Percentiles rank a stretch among this genome's conserved stretches.
Evolutionary conservation across 2,329 filamentous ascomycete genomes (phyloP).

Genomic region (Trichoderma sp.): DNA sequence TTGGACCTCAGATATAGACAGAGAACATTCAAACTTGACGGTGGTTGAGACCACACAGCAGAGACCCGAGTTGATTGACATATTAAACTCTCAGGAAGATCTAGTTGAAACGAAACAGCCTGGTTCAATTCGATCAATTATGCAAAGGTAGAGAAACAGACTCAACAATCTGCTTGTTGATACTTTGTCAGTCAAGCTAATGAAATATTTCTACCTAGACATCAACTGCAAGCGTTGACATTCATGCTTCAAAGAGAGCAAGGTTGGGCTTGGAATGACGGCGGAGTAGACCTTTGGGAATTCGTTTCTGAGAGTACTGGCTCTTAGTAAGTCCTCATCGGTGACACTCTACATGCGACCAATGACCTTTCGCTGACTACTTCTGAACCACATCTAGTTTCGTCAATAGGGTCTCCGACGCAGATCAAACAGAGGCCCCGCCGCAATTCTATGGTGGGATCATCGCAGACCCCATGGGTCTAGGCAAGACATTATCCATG

Average conservation of each 20-base stretch:
- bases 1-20: not conserved
- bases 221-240: slow-evolving; percentile 43
- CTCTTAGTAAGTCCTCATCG: not conserved
- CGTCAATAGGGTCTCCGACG: slow-evolving; percentile 34
- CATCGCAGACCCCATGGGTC: slow-evolving; percentile 47
- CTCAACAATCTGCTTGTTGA: not conserved
- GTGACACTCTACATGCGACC: not conserved
- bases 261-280: slow-evolving; percentile 34
- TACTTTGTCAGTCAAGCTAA: not conserved
- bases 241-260: slow-evolving; percentile 41
- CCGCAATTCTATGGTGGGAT: slow-evolving; percentile 41
- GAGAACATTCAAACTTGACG: not conserved
- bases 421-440: slow-evolving; percentile 31
- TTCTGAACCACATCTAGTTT: slow-evolving; percentile 27
- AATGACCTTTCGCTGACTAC: not conserved
- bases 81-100: not conserved
- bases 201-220: slow-evolving; percentile 27
- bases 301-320: slow-evolving; percentile 22
- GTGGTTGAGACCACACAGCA: not conserved
- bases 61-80: not conserved
- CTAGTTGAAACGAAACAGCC: not conserved
- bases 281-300: slow-evolving; percentile 35
- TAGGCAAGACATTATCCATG: slow-evolving; percentile 46
- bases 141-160: not conserved
- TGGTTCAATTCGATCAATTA: not conserved